These are phyloP conservation scores for Tricholoma sp. DNA, from an alignment of 768 basidiomycete genomes.

Conservation along the genomic window DNA sequence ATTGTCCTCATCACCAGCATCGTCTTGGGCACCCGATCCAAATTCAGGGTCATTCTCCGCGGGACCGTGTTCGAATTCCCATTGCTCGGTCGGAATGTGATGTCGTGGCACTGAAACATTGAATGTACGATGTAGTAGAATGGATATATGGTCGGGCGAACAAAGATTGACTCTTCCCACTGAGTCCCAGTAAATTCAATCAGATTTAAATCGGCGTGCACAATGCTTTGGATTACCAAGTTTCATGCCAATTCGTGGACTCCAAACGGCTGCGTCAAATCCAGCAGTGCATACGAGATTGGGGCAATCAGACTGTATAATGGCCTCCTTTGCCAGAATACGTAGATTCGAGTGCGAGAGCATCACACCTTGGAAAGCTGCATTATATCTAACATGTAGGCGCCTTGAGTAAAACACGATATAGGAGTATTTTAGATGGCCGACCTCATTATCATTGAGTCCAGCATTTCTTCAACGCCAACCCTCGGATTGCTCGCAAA, in stretches of 20 bases:
- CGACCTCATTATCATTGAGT: conserved; percentile 94
- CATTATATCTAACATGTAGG: conserved; percentile 62
- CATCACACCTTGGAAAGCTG: conserved; percentile 81
- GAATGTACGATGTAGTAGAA: conserved; percentile 88
- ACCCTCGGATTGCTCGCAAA: conserved; percentile 67
- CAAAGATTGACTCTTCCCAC: conserved; percentile 85
- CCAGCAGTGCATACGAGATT: conserved; percentile 69
- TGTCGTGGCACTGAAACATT: conserved; percentile 92
- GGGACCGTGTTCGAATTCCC: conserved; percentile 84
- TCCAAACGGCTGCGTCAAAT: conserved; percentile 89
- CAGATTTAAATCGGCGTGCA: conserved; percentile 1
- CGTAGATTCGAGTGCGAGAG: conserved; percentile 77
- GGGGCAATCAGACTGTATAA: conserved; percentile 79
- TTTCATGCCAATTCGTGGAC: conserved; percentile 75
- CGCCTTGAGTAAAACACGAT: background rate
- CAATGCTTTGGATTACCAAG: conserved; percentile 48
- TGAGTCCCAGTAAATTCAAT: conserved; percentile 22
- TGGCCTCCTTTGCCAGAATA: conserved; percentile 61
- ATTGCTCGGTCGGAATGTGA: conserved; percentile 77
- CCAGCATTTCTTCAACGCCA: conserved; percentile 86
- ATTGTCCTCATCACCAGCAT: conserved; percentile 19
- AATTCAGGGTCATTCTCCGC: conserved; percentile 78
- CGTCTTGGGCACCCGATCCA: conserved; percentile 32
- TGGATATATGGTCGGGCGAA: conserved; percentile 88
- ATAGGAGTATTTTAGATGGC: conserved; percentile 14